These are phyloP conservation scores for Simmondsia chinensis DNA, from an alignment of 148 eudicot genomes.

Conservation along the genomic window DNA sequence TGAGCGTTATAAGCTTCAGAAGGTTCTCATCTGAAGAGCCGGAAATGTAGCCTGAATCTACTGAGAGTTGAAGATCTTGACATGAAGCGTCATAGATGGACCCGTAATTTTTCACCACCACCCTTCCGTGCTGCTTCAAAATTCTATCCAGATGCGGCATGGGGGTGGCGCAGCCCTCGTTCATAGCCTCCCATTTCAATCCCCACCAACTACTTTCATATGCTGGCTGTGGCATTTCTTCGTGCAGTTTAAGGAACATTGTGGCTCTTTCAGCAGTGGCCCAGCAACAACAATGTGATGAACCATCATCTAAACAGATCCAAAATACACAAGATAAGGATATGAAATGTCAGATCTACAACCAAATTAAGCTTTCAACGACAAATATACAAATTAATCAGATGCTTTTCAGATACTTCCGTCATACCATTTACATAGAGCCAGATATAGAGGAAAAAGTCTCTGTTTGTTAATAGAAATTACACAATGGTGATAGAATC, in stretches of 20 bases:
- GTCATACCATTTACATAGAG: too few species aligned
- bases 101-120: slow-evolving; percentile 58
- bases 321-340: neutral
- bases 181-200: slow-evolving; percentile 7
- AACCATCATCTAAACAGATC: slow-evolving; percentile 60
- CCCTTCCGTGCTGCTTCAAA: slow-evolving; percentile 44
- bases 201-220: slow-evolving; percentile 13
- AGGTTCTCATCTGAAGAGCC: slow-evolving; percentile 41
- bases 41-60: slow-evolving; percentile 24
- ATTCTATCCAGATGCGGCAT: slow-evolving; percentile 26
- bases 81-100: slow-evolving; percentile 38
- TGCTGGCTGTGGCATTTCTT: slow-evolving; percentile 18
- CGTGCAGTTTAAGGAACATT: slow-evolving; percentile 41
- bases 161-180: slow-evolving; percentile 13
- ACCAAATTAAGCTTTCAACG: neutral
- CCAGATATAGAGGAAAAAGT: too few species aligned
- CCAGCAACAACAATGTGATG: slow-evolving; percentile 78
- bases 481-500: too few species aligned
- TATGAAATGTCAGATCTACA: neutral
- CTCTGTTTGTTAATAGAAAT: too few species aligned
- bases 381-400: too few species aligned
- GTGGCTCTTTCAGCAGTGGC: slow-evolving; percentile 53
- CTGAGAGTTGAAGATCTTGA: slow-evolving; percentile 51
- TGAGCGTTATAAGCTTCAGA: slow-evolving; percentile 34
- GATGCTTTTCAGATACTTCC: too few species aligned